Evolutionary conservation across 768 basidiomycete genomes (phyloP), one percentile per base, ranked within the genome.

Genomic region (Leucosporidium scottii): DNA sequence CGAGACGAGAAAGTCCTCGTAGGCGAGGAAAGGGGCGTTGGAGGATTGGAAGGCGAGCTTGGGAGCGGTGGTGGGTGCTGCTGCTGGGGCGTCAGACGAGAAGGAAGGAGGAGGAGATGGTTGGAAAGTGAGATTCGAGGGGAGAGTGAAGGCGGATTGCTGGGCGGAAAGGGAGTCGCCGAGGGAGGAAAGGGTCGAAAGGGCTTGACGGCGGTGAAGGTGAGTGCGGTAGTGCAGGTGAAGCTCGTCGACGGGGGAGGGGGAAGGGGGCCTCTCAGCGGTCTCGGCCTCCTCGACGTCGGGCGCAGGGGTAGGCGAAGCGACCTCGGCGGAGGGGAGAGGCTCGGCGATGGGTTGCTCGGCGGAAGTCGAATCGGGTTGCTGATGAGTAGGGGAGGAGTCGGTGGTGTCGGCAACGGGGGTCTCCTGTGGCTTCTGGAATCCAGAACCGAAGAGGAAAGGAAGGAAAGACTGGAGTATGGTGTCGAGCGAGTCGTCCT

Each of bases 41-140:
- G 76, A 79, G 2, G 82, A 78, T 15, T 85, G 85, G 78, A 82
- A 90, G 4, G 86, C 84, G 51, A 90, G 82, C 75, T 82, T 82
- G 66, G 77, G 75, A 65, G 18, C 28, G 20, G 27, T 39, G 5
- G 12, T 28, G 39, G 15, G 10, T 10, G 39, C 10, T 44, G 39
- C 39, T 10, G 39, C 8, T 6, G 39, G 7, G 15, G 15, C 13
- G 12, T 56, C 62, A 18, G 59, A 4, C 7, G 31, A 0, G 23
- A 49, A 7, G n/a, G 61, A 7, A 23, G 51, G 2, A 53, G 59
- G 20, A 36, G 66, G 72, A 58, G 34, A 54, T 0, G 59, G 62
- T 7, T 27, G 66, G 73, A 27, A 31, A 28, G 64, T 50, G 84
- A 65, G 82, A 81, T 17, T 75, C 71, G 57, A 69, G 13, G 71